Percentiles rank a stretch among this genome's conserved stretches.
Evolutionary conservation across 2,329 filamentous ascomycete species (phyloP).

Genomic region (Sclerotinia trifoliorum): DNA sequence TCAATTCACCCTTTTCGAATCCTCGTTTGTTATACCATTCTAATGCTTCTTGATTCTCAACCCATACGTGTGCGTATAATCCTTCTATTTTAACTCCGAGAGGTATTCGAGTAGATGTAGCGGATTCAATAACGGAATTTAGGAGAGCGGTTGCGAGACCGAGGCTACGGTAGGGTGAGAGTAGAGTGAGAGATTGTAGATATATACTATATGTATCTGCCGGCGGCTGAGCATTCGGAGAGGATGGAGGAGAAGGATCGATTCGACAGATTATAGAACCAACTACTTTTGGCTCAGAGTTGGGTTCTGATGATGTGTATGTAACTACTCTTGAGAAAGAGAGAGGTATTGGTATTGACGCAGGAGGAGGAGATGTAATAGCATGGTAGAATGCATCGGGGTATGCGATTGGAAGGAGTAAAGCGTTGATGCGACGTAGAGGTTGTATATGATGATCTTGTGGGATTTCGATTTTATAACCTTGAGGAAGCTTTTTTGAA

Average conservation of each 20-base stretch:
- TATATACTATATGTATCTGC: slow-evolving; percentile 53
- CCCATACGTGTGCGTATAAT: slow-evolving; percentile 68
- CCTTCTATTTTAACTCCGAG: slow-evolving; percentile 39
- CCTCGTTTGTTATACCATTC: slow-evolving; percentile 61
- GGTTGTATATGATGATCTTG: slow-evolving; percentile 53
- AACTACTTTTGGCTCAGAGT: slow-evolving; percentile 49
- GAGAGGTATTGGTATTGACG: slow-evolving; percentile 44
- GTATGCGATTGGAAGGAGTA: slow-evolving; percentile 63
- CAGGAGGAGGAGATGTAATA: slow-evolving; percentile 49
- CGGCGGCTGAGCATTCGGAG: slow-evolving; percentile 17
- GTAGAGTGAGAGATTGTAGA: slow-evolving; percentile 62
- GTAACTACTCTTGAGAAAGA: slow-evolving; percentile 52
- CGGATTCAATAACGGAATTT: slow-evolving; percentile 36
- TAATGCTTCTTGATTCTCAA: slow-evolving; percentile 61
- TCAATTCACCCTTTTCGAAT: slow-evolving; percentile 48
- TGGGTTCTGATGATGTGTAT: slow-evolving; percentile 40
- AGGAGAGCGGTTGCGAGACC: slow-evolving; percentile 60
- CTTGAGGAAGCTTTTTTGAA: slow-evolving; percentile 39
- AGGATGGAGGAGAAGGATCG: slow-evolving; percentile 45
- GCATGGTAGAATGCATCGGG: slow-evolving; percentile 61
- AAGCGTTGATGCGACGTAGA: slow-evolving; percentile 62
- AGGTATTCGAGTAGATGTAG: slow-evolving; percentile 12
- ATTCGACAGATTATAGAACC: slow-evolving; percentile 62
- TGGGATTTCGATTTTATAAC: slow-evolving; percentile 54
- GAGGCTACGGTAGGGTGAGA: slow-evolving; percentile 61